Evolutionary conservation across 2,329 filamentous ascomycete genomes (phyloP), one percentile per base, ranked within the genome.

Genomic region (Lachnellula arida): DNA sequence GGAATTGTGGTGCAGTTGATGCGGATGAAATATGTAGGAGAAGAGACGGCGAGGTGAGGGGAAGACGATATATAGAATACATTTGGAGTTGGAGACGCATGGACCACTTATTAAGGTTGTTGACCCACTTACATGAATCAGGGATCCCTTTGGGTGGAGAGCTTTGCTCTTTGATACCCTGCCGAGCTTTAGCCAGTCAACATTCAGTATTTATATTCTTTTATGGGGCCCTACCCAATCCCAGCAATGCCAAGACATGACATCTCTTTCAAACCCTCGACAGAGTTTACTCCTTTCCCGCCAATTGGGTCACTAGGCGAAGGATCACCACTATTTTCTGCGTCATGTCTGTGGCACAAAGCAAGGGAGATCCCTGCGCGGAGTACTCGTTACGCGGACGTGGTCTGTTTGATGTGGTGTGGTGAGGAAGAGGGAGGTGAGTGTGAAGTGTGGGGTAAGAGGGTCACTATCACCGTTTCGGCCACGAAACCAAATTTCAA

Each of bases 51-150:
- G 19, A 39, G 14, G 47, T 8, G 37, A 25, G 39, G 48, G 40
- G n/a, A 32, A 17, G 47, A 48, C 4, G 28, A 22, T 28, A 12
- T 35, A 47, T 44, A 39, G 46, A 46, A 22, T 22, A 35, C 15
- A 25, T n/a, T n/a, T 23, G 32, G 14, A 23, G 22, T n/a, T 23
- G 23, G 35, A 43, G 35, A 37, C n/a, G 44, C 22, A 46, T 25
- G 25, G 14, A 47, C 17, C 22, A 42, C 34, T 32, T 43, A 49
- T 48, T 55, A 50, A 55, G 47, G 53, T 50, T 50, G 34, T 28
- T 28, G 25, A 28, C 25, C 25, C 25, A 19, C 25, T 28, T 28
- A 8, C 25, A 28, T 8, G 8, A 28, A 8, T 28, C 25, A 28
- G 6, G 25, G 25, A 7, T 28, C 25, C 25, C 2, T 28, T 28